A percentile compares a stretch with the other conserved stretches of the same genome.
Conservation (phyloP, 2,329 filamentous ascomycete genomes). For the Ophiobolus disseminans region DNA sequence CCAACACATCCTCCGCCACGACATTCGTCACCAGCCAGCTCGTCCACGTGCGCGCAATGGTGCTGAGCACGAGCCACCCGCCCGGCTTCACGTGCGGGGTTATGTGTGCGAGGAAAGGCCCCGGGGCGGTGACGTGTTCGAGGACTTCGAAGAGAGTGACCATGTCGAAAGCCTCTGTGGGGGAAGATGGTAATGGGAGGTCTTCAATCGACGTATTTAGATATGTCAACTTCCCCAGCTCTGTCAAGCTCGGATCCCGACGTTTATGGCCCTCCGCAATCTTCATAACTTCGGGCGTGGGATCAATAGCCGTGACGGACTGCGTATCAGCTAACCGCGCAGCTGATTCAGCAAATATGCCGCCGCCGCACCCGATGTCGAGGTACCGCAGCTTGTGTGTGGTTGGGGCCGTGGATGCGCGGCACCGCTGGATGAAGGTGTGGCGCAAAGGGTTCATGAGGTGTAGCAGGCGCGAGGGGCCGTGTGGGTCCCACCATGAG, state of each 20-base stretch:
- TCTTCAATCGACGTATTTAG: slow-evolving; percentile 78
- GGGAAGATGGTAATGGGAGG: slow-evolving; percentile 52
- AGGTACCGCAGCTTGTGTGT: slow-evolving; percentile 70
- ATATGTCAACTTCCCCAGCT: slow-evolving; percentile 69
- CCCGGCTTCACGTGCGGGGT: slow-evolving; percentile 82
- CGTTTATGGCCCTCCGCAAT: slow-evolving; percentile 79
- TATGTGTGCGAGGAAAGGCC: slow-evolving; percentile 74
- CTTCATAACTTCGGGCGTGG: slow-evolving; percentile 73
- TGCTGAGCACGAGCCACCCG: slow-evolving; percentile 91
- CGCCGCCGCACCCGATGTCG: slow-evolving; percentile 93
- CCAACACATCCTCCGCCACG: slow-evolving; percentile 84
- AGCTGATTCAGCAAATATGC: slow-evolving; percentile 91
- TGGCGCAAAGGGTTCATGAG: slow-evolving; percentile 98
- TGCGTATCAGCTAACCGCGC: slow-evolving; percentile 70
- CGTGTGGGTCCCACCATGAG: slow-evolving; percentile 96
- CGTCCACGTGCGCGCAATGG: slow-evolving; percentile 86
- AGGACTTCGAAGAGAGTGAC: slow-evolving; percentile 93
- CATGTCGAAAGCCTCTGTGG: slow-evolving; percentile 70
- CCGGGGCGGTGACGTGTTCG: slow-evolving; percentile 84
- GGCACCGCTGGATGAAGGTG: slow-evolving; percentile 83
- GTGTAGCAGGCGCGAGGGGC: slow-evolving; percentile 88
- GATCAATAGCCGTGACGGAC: slow-evolving; percentile 78
- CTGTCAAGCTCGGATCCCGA: slow-evolving; percentile 71
- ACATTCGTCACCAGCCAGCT: slow-evolving; percentile 94
- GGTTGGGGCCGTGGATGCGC: slow-evolving; percentile 47